Evolutionary conservation across 108 stramenopile species (phyloP), one percentile per base, ranked within the genome.

Genomic region (Asterionellopsis glacialis): DNA sequence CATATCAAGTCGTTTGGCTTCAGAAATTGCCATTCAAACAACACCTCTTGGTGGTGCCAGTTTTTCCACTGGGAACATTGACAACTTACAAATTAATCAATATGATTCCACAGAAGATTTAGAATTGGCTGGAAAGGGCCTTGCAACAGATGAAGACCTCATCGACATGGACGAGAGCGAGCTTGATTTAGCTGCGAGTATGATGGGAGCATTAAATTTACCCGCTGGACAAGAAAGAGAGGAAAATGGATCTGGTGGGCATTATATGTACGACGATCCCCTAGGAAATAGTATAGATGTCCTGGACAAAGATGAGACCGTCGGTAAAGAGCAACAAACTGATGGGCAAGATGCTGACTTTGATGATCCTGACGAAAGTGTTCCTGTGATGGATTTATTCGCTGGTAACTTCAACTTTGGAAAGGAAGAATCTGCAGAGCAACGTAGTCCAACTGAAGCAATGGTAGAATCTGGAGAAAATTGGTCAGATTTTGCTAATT

Each of bases 131-230:
- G 76, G 62, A 19, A 62, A 73, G 42, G 76, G 59, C 49, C 50
- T 65, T 33, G 53, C 58, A 18, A 40, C 68, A n/a, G 80, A 75
- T 52, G 69, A 77, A 5, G 82, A 71, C 25, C 77, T 72, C 40
- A 85, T 89, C 50, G 93, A 89, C 49, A 87, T 94, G 78, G 87
- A 92, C 58, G 91, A 95, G 28, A 84, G 76, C 68, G 94, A 95
- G 55, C 52, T 95, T 11, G 94, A 95, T 64, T 83, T 92, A 53
- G 94, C 94, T 14, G 94, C 85, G 11, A 81, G 65, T 56, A 95
- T 95, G 89, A 93, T 95, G 76, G 85, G 81, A 43, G 77, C 85
- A 10, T 55, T 93, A 41, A 77, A 63, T 38, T 60, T 94, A 56
- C 52, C 52, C 40, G 42, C 61, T 51, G 54, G 79, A 4, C 64